phyloP scores from a whole-genome alignment of 148 eudicot genomes.

The Selenicereus undatus region DNA sequence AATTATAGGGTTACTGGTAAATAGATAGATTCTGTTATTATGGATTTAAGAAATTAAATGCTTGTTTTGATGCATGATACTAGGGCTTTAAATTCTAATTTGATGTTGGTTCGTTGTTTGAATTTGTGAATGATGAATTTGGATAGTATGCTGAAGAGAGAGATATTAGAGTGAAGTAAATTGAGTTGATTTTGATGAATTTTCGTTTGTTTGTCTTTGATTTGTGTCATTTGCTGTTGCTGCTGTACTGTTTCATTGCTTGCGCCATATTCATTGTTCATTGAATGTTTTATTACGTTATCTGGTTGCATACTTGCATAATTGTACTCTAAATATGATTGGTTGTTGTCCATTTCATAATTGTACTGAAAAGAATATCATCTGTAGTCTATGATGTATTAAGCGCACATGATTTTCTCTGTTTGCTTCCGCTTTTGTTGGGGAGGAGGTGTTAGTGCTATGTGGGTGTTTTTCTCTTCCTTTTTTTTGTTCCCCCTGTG shows the following conservation, averaged over 20 bases:
- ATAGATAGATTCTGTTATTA: neutral
- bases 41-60: neutral
- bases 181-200: neutral
- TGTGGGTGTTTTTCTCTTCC: too few relatives aligned
- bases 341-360: neutral
- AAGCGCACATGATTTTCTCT: too few relatives aligned
- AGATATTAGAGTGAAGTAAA: too few relatives aligned
- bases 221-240: too few relatives aligned
- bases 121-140: neutral
- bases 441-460: too few relatives aligned
- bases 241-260: neutral
- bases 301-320: neutral
- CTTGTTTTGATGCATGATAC: neutral
- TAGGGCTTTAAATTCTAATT: neutral
- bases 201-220: neutral
- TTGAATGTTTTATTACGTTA: neutral
- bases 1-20: slow-evolving; percentile 48
- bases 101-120: neutral
- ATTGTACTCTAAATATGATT: neutral
- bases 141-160: too few relatives aligned
- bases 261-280: neutral
- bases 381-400: too few relatives aligned
- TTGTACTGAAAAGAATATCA: too few relatives aligned
- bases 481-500: neutral
- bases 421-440: too few relatives aligned